phyloP scores from a whole-genome alignment of 192 early-diverging fungal genomes.

The Coemansia interrupta region DNA sequence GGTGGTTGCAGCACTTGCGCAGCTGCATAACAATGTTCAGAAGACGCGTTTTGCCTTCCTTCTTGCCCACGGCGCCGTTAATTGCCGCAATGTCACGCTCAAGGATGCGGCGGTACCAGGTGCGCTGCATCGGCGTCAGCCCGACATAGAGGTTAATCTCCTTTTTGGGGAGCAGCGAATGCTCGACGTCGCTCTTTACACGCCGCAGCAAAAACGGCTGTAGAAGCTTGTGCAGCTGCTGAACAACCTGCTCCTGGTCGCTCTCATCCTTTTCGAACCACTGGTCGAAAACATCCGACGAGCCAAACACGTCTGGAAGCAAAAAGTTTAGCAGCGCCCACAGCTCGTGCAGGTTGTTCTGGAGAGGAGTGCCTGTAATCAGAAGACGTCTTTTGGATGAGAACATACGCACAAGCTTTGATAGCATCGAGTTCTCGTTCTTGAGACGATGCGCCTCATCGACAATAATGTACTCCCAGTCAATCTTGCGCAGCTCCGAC shows the following conservation, averaged over 20 bases:
- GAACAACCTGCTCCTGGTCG: slow-evolving; percentile 61
- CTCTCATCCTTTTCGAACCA: slow-evolving; percentile 73
- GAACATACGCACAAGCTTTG: slow-evolving; percentile 90
- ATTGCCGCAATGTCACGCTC: slow-evolving; percentile 97
- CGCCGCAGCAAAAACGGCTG: slow-evolving; percentile 80
- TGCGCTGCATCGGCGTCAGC: slow-evolving; percentile 89
- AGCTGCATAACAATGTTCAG: slow-evolving; percentile 96
- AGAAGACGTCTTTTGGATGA: slow-evolving; percentile 82
- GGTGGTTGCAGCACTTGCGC: slow-evolving; percentile 88
- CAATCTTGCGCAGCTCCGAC: slow-evolving; percentile 69
- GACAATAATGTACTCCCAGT: slow-evolving; percentile 75
- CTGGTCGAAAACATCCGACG: slow-evolving; percentile 87
- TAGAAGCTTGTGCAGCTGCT: slow-evolving; percentile 65
- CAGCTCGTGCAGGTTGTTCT: slow-evolving; percentile 98
- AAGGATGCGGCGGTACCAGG: slow-evolving; percentile 92
- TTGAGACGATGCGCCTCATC: slow-evolving; percentile 83
- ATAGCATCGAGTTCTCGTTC: slow-evolving; percentile 92
- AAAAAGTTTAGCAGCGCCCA: slow-evolving; percentile 98
- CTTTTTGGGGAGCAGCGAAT: slow-evolving; percentile 92
- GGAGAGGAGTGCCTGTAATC: slow-evolving; percentile 93
- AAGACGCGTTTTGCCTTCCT: slow-evolving; percentile 84
- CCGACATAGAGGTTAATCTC: slow-evolving; percentile 89
- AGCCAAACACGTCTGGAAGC: slow-evolving; percentile 94
- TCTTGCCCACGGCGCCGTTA: slow-evolving; percentile 77
- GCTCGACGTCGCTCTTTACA: slow-evolving; percentile 94